A percentile compares a stretch with the other conserved stretches of the same genome.
These are phyloP conservation scores for Stevia rebaudiana DNA, from an alignment of 140 eudicot species.

Conservation along the genomic window DNA sequence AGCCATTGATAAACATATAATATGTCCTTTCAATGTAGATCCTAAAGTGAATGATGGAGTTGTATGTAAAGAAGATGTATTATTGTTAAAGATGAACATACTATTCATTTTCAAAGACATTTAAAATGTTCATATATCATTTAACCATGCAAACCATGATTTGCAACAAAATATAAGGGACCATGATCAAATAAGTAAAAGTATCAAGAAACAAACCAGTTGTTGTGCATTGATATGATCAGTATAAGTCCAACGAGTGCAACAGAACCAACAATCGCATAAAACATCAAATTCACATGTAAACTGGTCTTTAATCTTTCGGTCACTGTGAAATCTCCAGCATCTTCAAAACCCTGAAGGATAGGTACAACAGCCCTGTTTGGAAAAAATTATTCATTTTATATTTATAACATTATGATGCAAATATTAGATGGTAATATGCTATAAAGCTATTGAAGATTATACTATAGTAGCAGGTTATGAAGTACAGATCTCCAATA, in stretches of 20 bases:
- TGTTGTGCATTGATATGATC: constrained; percentile 44
- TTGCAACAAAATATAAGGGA: background rate
- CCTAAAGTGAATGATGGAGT: constrained; percentile 5
- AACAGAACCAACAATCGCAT: constrained; percentile 54
- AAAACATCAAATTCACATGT: constrained; percentile 65
- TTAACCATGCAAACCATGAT: background rate
- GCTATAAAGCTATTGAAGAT: constrained; percentile 1
- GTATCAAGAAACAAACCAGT: constrained; percentile 48
- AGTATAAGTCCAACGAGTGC: constrained; percentile 70
- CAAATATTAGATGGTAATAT: constrained; percentile 9
- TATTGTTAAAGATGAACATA: background rate
- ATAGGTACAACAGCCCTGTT: constrained; percentile 98
- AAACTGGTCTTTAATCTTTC: constrained; percentile 82
- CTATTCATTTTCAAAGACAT: background rate
- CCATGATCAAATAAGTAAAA: constrained; percentile 5
- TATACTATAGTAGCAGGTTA: constrained; percentile 1
- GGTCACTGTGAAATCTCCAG: constrained; percentile 79
- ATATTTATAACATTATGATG: constrained; percentile 35
- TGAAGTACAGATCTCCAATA: background rate
- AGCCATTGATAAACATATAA: background rate
- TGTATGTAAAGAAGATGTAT: constrained; percentile 1
- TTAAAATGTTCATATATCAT: background rate
- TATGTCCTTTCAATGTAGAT: background rate
- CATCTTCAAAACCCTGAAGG: constrained; percentile 98
- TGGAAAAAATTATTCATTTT: constrained; percentile 35